Evolutionary conservation across 495 filamentous ascomycete genomes (phyloP).

Genomic region (Podospora comata): DNA sequence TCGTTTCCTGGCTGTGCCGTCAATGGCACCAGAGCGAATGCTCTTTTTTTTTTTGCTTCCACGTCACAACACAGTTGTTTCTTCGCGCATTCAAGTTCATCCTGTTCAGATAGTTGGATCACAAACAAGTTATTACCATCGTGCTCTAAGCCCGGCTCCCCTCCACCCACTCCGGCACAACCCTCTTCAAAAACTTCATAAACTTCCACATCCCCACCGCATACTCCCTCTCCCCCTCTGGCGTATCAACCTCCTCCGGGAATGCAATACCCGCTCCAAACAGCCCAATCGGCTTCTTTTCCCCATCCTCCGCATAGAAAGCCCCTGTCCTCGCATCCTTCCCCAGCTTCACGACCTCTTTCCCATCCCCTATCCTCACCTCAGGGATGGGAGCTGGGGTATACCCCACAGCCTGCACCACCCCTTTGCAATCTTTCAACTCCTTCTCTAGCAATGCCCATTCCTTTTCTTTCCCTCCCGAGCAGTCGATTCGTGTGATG

Average conservation of each 20-base stretch:
- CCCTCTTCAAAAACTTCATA: constrained; percentile 24
- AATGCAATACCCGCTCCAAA: constrained; percentile 31
- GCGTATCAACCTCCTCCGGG: constrained; percentile 19
- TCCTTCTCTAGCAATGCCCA: constrained; percentile 2
- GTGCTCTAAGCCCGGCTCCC: not conserved
- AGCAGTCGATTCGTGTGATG: constrained; percentile 30
- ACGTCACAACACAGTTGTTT: too few species aligned
- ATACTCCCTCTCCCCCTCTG: constrained; percentile 14
- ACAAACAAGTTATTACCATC: too few species aligned
- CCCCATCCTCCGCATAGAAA: not conserved
- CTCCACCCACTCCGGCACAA: constrained; percentile 23
- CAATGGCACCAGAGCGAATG: too few species aligned
- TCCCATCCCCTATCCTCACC: not conserved
- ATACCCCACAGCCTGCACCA: constrained; percentile 25
- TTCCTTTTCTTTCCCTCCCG: constrained; percentile 7
- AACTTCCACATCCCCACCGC: constrained; percentile 28
- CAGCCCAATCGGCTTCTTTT: constrained; percentile 11
- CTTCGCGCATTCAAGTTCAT: too few species aligned
- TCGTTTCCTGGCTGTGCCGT: too few species aligned
- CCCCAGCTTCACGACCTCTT: constrained; percentile 4
- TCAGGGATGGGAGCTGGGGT: constrained; percentile 8
- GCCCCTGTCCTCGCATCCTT: constrained; percentile 19
- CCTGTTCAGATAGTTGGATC: too few species aligned
- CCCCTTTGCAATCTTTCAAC: constrained; percentile 18
- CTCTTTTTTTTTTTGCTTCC: too few species aligned